Percentiles rank a stretch among this genome's conserved stretches.
These are phyloP conservation scores for Aspergillus fischeri DNA, from an alignment of 2,329 filamentous ascomycete species.

Conservation along the genomic window DNA sequence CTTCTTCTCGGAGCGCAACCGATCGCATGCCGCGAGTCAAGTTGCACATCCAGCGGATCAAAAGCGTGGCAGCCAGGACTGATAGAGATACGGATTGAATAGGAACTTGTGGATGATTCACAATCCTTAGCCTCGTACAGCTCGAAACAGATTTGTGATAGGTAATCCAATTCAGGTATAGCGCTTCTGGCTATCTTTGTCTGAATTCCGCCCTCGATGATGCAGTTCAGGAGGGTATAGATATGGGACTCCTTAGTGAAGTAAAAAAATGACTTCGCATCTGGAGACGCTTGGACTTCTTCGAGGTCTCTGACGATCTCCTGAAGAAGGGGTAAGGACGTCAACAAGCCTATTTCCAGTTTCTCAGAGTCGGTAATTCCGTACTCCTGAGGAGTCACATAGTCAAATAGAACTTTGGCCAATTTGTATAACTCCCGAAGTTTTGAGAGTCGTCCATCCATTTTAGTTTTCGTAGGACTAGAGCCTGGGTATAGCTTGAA, in stretches of 20 bases:
- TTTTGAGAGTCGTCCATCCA: slow-evolving; percentile 79
- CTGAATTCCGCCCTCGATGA: slow-evolving; percentile 91
- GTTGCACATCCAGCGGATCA: slow-evolving; percentile 91
- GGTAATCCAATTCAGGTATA: slow-evolving; percentile 95
- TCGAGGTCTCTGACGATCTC: slow-evolving; percentile 97
- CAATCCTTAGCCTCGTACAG: slow-evolving; percentile 91
- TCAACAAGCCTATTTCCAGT: slow-evolving; percentile 94
- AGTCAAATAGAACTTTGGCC: slow-evolving; percentile 94
- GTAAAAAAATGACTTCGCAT: slow-evolving; percentile 95
- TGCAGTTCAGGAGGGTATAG: slow-evolving; percentile 96
- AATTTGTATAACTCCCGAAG: slow-evolving; percentile 89
- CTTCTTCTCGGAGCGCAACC: slow-evolving; percentile 87
- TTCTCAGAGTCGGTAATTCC: slow-evolving; percentile 95
- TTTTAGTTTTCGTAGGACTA: slow-evolving; percentile 69
- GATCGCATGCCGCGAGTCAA: slow-evolving; percentile 95
- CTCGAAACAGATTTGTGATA: slow-evolving; percentile 97
- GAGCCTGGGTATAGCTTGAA: slow-evolving; percentile 86
- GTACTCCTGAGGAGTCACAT: slow-evolving; percentile 97
- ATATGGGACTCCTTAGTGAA: slow-evolving; percentile 99
- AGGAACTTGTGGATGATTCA: slow-evolving; percentile 74
- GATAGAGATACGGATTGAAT: slow-evolving; percentile 94
- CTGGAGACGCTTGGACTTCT: slow-evolving; percentile 90
- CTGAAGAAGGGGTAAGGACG: slow-evolving; percentile 85
- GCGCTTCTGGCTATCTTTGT: slow-evolving; percentile 94
- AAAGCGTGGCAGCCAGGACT: slow-evolving; percentile 95